Conservation (phyloP, 1,284 basidiomycete genomes). For the Sporisorium reilianum region DNA sequence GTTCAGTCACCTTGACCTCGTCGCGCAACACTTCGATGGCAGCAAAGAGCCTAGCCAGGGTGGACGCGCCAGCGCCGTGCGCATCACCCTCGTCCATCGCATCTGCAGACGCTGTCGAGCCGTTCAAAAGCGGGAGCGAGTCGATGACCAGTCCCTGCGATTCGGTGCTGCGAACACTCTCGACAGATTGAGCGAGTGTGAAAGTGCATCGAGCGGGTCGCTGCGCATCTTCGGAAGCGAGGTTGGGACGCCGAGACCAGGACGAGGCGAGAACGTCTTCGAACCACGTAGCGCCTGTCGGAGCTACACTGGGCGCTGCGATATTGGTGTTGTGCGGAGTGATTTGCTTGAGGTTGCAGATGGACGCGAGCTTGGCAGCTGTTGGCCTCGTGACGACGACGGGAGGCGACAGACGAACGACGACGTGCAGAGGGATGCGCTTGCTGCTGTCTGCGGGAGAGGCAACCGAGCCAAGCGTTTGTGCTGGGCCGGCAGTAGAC, state of each 20-base stretch:
- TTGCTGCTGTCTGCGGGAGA: conserved; percentile 14
- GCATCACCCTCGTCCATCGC: conserved; percentile 27
- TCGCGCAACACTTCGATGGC: conserved; percentile 45
- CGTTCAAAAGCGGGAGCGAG: conserved; percentile 28
- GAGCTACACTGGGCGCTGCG: neutral
- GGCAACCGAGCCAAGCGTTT: conserved; percentile 24
- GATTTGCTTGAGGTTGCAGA: conserved; percentile 36
- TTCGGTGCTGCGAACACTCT: conserved; percentile 38
- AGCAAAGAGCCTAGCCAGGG: conserved; percentile 36
- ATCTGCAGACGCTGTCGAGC: neutral
- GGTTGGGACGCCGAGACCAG: conserved; percentile 26
- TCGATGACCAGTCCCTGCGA: conserved; percentile 48
- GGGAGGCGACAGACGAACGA: conserved; percentile 36
- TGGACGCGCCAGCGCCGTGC: conserved; percentile 4
- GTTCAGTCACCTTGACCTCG: conserved; percentile 46
- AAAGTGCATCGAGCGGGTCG: conserved; percentile 33
- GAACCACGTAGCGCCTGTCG: conserved; percentile 35
- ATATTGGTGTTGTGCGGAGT: conserved; percentile 11
- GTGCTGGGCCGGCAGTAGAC: conserved; percentile 1
- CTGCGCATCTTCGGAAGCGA: neutral
- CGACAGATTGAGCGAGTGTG: conserved; percentile 33
- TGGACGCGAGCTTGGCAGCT: conserved; percentile 42
- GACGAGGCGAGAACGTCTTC: conserved; percentile 42
- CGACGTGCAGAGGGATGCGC: conserved; percentile 33
- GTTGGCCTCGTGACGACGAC: conserved; percentile 45